phyloP scores from a whole-genome alignment of 345 rosid species.

The Salix arbutifolia region DNA sequence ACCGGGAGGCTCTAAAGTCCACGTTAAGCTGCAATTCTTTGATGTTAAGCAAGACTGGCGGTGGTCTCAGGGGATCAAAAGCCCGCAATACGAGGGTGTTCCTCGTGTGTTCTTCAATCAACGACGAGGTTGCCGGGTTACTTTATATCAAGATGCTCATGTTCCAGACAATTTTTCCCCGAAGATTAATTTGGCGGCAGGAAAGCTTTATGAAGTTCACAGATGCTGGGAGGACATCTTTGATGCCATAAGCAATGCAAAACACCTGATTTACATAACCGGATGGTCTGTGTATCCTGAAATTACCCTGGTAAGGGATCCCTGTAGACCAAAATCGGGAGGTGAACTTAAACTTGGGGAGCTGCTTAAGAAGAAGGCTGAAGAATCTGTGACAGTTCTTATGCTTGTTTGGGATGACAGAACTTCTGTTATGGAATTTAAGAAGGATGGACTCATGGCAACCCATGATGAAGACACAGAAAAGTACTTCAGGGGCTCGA shows the following conservation, averaged over 20 bases:
- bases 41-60: conserved; percentile 23
- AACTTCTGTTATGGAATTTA: conserved; percentile 47
- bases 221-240: conserved; percentile 85
- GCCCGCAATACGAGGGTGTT: conserved; percentile 39
- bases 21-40: conserved; percentile 41
- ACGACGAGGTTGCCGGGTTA: conserved; percentile 13
- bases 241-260: conserved; percentile 52
- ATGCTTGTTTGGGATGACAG: conserved; percentile 83
- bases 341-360: conserved; percentile 48
- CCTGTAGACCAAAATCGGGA: conserved; percentile 22
- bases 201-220: conserved; percentile 30
- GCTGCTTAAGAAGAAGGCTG: conserved; percentile 53
- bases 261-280: conserved; percentile 58
- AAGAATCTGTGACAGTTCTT: conserved; percentile 55
- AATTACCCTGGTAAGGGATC: conserved; percentile 58
- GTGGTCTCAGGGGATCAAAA: conserved; percentile 63
- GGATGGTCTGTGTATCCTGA: conserved; percentile 76
- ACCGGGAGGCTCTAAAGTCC: conserved; percentile 43
- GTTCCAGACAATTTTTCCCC: conserved; percentile 32
- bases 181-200: conserved; percentile 7
- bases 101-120: conserved; percentile 55
- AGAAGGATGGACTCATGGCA: conserved; percentile 59
- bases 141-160: conserved; percentile 84
- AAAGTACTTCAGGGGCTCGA: conserved; percentile 42
- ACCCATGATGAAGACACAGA: conserved; percentile 73